Evolutionary conservation across 176 grass and related monocot species (phyloP).

Genomic region (Rhynchospora tenuis): DNA sequence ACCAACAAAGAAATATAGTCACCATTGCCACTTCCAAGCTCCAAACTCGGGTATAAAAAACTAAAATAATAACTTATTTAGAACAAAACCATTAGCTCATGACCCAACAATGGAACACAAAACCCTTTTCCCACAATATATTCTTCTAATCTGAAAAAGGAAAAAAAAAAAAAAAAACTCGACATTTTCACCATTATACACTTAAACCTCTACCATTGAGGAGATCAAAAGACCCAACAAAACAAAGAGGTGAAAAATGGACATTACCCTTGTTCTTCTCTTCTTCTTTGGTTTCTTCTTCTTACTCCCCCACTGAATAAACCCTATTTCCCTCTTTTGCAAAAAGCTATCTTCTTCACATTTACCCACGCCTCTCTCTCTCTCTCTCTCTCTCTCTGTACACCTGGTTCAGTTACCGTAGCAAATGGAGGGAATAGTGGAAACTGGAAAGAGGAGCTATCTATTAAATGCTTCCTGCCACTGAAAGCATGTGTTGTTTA

Average conservation of each 20-base stretch:
- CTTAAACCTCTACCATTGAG: not conserved
- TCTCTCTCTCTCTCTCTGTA: conserved; percentile 8
- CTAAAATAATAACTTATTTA: no score
- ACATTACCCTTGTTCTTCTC: not conserved
- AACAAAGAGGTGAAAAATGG: not conserved
- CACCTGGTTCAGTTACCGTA: conserved; percentile 19
- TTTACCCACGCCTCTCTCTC: not conserved
- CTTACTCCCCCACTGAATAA: not conserved
- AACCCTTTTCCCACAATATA: not conserved
- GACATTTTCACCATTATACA: conserved; percentile 16
- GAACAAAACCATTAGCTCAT: not conserved
- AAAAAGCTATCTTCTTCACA: conserved; percentile 6
- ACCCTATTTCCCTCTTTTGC: conserved; percentile 1
- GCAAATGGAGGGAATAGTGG: conserved; percentile 7
- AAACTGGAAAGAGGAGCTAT: not conserved
- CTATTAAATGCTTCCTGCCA: conserved; percentile 12
- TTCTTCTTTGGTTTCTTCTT: not conserved
- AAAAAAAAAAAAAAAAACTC: not conserved
- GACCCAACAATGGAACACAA: not conserved
- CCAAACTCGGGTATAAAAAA: not conserved
- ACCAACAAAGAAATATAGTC: not conserved
- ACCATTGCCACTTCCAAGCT: not conserved
- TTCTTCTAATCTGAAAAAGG: not conserved
- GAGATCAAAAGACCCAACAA: not conserved
- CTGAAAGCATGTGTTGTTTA: not conserved